Base-by-base conservation (phyloP, 768 basidiomycete genomes). In the Ramaria sp. region DNA sequence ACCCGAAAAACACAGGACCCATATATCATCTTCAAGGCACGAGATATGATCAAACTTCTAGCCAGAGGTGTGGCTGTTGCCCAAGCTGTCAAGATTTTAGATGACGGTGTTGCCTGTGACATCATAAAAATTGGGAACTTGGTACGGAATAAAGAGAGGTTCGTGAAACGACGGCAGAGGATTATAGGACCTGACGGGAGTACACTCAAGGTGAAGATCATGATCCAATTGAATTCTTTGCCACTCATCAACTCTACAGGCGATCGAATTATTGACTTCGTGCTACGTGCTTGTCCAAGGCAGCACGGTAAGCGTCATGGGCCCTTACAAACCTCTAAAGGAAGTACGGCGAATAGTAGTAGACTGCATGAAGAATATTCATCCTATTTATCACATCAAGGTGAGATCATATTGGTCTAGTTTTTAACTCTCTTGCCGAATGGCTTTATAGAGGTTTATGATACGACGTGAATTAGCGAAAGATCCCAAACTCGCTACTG, bases 351-450 rank as follows among this genome's bases (percentile, higher is more conserved):
- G 94, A 61, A 97, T 98, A 58, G 81, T 99, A n/a, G 68, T 97
- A 39, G 96, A 99, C 65, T 99, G 96, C 72, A 98, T 99, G 96
- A 93, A 86, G 71, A 99, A 99, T 66, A 87, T 98, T 52, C 96
- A 99, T 64, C 96, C 96, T 1, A 98, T 99, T 65, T 99, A 99
- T 66, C 84, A 93, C 62, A 99, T 99, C 69, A 99, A 99, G 70
- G 93, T 89, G 38, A 20, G 61, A 59, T 43, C 28, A 28, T 41
- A 28, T 58, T 50, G 52, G 27, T 57, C 57, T 59, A 34, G 34
- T 49, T 42, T 37, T 43, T 9, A 18, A 12, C 36, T 32, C 39
- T 18, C 28, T 28, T 28, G 34, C 59, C 48, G 51, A 48, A 57
- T 3, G 20, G 20, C n/a, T 50, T 15, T 12, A 8, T 62, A 94